phyloP scores from a whole-genome alignment of 2,329 filamentous ascomycete species.

The Sporothrix pallida region DNA sequence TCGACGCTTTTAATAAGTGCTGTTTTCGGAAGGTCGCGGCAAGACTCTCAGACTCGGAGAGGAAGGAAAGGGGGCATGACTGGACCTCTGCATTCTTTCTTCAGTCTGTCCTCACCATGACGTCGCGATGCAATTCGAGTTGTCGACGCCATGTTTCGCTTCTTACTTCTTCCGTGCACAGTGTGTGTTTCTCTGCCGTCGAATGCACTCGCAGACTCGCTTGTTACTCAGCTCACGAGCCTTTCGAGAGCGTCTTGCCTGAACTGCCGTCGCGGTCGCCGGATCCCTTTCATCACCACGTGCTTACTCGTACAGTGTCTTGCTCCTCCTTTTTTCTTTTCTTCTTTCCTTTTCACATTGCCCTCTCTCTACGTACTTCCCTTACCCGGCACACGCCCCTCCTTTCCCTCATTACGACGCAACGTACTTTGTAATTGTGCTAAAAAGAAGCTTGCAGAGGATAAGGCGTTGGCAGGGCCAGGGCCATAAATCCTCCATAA shows the following conservation, averaged over 20 bases:
- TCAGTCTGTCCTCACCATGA: background rate
- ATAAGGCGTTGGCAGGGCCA: background rate
- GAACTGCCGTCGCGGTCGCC: background rate
- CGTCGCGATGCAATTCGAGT: background rate
- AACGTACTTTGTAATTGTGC: too few relatives aligned
- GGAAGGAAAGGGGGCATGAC: background rate
- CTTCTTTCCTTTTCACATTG: background rate
- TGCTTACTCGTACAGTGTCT: background rate
- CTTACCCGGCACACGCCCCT: background rate
- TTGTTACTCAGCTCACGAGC: slow-evolving; percentile 13
- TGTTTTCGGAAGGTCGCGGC: slow-evolving; percentile 12
- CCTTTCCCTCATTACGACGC: background rate
- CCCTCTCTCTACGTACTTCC: too few relatives aligned
- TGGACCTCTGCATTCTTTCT: background rate
- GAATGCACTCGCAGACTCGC: too few relatives aligned
- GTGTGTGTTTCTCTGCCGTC: too few relatives aligned
- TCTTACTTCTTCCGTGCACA: too few relatives aligned
- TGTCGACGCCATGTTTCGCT: too few relatives aligned
- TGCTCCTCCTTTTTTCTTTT: background rate
- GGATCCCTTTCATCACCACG: background rate
- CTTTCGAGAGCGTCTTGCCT: background rate
- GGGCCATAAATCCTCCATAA: background rate
- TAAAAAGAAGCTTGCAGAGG: background rate
- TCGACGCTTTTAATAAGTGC: background rate
- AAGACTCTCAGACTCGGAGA: background rate